These are phyloP conservation scores for Gossypium gossypioides DNA, from an alignment of 441 rosid genomes.

Conservation along the genomic window DNA sequence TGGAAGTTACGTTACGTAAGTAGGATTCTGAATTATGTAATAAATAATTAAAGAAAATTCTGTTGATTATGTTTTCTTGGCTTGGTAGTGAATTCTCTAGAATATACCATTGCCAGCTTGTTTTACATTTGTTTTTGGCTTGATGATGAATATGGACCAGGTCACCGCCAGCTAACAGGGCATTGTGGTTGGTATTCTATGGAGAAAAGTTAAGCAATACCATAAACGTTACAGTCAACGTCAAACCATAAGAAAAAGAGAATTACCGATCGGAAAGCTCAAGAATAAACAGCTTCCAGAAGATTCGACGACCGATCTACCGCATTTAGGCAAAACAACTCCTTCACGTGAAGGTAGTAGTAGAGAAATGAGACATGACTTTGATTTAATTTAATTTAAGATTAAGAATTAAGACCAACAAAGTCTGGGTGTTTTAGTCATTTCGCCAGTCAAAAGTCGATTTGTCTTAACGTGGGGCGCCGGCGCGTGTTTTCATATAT, in stretches of 20 bases:
- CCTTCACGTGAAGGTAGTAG: neutral
- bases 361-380: too few species aligned
- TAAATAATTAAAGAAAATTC: neutral
- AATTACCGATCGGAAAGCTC: neutral
- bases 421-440: too few species aligned
- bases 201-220: too few species aligned
- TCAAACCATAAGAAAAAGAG: too few species aligned
- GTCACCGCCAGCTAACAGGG: too few species aligned
- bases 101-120: neutral
- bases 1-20: too few species aligned
- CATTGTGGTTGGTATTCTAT: too few species aligned
- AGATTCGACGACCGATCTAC: neutral
- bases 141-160: neutral
- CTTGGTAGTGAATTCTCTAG: too few species aligned
- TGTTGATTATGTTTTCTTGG: too few species aligned
- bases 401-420: too few species aligned
- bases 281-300: neutral
- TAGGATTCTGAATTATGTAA: neutral
- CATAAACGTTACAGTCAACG: too few species aligned
- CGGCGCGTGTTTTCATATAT: neutral
- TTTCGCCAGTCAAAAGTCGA: neutral
- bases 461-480: neutral
- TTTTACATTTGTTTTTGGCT: neutral
- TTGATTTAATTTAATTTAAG: too few species aligned
- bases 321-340: neutral